Conservation (phyloP, 352 stramenopile genomes). For the Phytophthora crassamura region DNA sequence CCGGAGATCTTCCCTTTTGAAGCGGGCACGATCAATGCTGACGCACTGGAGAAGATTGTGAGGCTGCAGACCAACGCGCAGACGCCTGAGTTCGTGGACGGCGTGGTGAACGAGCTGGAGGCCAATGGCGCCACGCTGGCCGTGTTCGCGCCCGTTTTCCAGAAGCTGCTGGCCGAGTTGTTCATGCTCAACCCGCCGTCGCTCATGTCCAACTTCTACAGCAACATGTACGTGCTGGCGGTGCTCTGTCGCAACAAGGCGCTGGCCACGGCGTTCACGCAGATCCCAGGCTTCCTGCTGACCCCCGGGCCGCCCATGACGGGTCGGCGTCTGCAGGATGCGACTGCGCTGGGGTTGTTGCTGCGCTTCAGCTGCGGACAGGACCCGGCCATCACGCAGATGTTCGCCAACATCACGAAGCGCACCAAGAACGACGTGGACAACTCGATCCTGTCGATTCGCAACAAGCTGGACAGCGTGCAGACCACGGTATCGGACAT, state of each 20-base stretch:
- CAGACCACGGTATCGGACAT: conserved; percentile 68
- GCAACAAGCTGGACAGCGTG: conserved; percentile 74
- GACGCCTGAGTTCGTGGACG: conserved; percentile 69
- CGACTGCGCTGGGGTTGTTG: conserved; percentile 77
- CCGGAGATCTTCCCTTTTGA: conserved; percentile 89
- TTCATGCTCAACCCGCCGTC: conserved; percentile 84
- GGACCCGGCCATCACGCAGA: conserved; percentile 76
- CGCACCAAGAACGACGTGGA: conserved; percentile 82
- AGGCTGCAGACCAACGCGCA: conserved; percentile 57
- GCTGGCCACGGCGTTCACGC: conserved; percentile 66
- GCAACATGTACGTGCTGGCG: conserved; percentile 72
- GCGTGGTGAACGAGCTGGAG: conserved; percentile 57
- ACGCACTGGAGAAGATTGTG: conserved; percentile 78
- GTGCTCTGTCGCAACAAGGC: conserved; percentile 73
- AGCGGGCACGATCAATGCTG: conserved; percentile 62
- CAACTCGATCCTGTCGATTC: conserved; percentile 69
- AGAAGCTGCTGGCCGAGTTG: conserved; percentile 80
- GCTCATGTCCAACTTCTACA: conserved; percentile 79
- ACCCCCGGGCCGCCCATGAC: conserved; percentile 60
- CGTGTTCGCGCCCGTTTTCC: conserved; percentile 79
- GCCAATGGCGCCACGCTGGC: conserved; percentile 51
- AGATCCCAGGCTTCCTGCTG: conserved; percentile 78
- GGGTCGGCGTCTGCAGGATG: conserved; percentile 76
- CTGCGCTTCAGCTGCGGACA: conserved; percentile 78
- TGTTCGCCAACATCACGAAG: conserved; percentile 89